Evolutionary conservation across 306 rosid genomes (phyloP), one percentile per base, ranked within the genome.

Genomic region (Prunus salicina): DNA sequence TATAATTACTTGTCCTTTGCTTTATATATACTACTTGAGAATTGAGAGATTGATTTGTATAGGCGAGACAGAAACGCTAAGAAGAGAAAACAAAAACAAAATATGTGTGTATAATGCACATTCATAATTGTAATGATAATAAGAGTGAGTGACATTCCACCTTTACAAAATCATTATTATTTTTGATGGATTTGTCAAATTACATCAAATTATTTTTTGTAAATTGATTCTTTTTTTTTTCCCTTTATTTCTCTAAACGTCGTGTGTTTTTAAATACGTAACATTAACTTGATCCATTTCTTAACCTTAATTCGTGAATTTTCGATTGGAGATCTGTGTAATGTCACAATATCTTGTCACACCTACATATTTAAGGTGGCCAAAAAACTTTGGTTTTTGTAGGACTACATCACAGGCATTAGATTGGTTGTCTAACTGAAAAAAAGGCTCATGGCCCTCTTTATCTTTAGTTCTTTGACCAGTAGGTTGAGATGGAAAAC

Each of bases 1-100:
- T 22, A 82, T 72, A 58, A 50, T 83, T 76, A 76, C 14, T 47
- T 55, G 82, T 57, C 77, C 62, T 61, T 68, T 72, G 65, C 71
- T 51, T 73, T 70, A 47, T 30, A 63, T 65, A 47, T 18, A 63
- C 45, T 13, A 45, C 49, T 64, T 22, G 32, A 28, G 75, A 67
- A 41, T 67, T 50, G 65, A 74, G 20, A 60, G 22, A 56, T 57
- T 16, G 49, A 30, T 60, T 27, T 10, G 3, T 15, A 62, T 28
- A 50, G 32, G 22, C 50, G 53, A 68, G 46, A 58, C 34, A 66
- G 68, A 62, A 8, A 78, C 13, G 15, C 47, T 50, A n/a, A 46
- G 46, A 64, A 78, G 71, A 22, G 3, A 78, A 69, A 71, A 25
- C 22, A 71, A 72, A 75, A 70, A 16, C 47, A 76, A 52, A 45